Evolutionary conservation across 2,329 filamentous ascomycete species (phyloP).

Genomic region (Cladosporium sphaerospermum): DNA sequence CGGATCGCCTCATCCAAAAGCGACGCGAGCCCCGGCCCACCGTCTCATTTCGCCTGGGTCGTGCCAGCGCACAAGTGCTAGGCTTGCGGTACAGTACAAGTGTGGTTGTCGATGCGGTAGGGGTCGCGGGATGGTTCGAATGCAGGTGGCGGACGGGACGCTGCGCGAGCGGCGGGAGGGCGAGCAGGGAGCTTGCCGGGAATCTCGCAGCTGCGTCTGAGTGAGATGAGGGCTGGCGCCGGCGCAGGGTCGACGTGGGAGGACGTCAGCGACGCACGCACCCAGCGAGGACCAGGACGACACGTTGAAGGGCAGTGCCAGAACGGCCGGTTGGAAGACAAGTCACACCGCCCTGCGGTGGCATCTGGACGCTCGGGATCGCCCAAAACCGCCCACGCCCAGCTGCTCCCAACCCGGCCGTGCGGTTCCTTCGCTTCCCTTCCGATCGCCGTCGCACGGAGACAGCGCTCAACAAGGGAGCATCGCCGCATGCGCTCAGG

Average conservation of each 20-base stretch:
- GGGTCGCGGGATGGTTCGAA: too few species aligned
- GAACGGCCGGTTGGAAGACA: neutral
- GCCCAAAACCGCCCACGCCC: neutral
- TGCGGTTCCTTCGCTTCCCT: conserved; percentile 9
- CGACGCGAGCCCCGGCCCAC: neutral
- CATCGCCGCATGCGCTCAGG: neutral
- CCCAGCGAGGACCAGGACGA: neutral
- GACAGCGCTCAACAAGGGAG: conserved; percentile 8
- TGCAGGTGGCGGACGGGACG: neutral
- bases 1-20: conserved; percentile 4
- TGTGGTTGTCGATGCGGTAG: too few species aligned
- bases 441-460: neutral
- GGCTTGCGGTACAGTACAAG: too few species aligned
- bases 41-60: neutral
- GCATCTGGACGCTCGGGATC: neutral
- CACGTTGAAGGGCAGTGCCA: neutral
- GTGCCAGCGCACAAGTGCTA: conserved; percentile 8
- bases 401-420: neutral
- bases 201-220: conserved; percentile 6
- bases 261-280: conserved; percentile 1
- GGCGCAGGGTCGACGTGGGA: conserved; percentile 7
- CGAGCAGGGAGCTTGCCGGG: neutral
- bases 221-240: conserved; percentile 2
- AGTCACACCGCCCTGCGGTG: conserved; percentile 7
- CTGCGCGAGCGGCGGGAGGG: neutral